A percentile compares a stretch with the other conserved stretches of the same genome.
Evolutionary conservation across 192 early-diverging fungal species (phyloP).

Genomic region (Obelidium mucronatum): DNA sequence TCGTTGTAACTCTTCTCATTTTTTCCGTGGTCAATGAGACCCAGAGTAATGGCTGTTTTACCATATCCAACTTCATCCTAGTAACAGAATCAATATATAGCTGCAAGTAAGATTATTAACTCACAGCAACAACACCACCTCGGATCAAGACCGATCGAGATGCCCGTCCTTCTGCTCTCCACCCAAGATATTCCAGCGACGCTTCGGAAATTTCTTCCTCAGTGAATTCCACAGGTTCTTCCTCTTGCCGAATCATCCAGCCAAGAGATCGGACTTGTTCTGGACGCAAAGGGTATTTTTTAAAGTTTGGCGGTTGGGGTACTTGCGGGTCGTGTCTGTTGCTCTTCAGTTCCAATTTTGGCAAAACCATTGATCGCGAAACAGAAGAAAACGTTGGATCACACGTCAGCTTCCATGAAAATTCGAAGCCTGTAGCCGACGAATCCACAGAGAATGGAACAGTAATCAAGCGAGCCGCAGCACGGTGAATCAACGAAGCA

Average conservation of each 20-base stretch:
- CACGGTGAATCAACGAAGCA: slow-evolving; percentile 50
- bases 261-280: slow-evolving; percentile 55
- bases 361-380: neutral
- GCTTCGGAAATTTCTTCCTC: slow-evolving; percentile 57
- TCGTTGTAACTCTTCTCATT: neutral
- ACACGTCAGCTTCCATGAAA: slow-evolving; percentile 48
- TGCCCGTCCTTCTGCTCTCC: slow-evolving; percentile 50
- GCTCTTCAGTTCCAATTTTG: slow-evolving; percentile 35
- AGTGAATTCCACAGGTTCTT: slow-evolving; percentile 32
- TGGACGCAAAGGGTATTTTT: slow-evolving; percentile 43
- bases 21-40: slow-evolving; percentile 45
- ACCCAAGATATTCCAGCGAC: slow-evolving; percentile 41
- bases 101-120: neutral
- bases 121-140: slow-evolving; percentile 52
- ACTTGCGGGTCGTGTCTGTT: slow-evolving; percentile 43
- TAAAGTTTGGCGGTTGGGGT: slow-evolving; percentile 52
- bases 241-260: slow-evolving; percentile 56
- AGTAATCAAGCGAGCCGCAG: slow-evolving; percentile 36
- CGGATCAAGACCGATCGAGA: slow-evolving; percentile 42
- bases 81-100: neutral
- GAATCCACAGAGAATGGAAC: slow-evolving; percentile 21
- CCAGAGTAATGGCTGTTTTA: slow-evolving; percentile 56
- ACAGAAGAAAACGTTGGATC: neutral
- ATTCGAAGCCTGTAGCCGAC: neutral
- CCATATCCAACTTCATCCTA: slow-evolving; percentile 58